These are phyloP conservation scores for Aphanocladium album DNA, from an alignment of 2,329 filamentous ascomycete species.

Conservation along the genomic window DNA sequence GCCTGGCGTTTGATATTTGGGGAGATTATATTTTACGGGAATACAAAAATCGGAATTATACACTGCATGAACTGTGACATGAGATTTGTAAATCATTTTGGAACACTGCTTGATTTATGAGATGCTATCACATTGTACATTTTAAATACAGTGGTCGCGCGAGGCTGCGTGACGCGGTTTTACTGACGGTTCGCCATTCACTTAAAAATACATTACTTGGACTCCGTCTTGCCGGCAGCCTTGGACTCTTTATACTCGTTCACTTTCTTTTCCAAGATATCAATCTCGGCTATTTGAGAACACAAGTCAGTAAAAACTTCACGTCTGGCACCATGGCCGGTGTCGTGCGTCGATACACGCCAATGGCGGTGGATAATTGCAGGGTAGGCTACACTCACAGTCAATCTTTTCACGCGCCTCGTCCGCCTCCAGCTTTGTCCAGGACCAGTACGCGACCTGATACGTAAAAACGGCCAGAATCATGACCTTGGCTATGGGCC, in stretches of 20 bases:
- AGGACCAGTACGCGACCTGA: constrained; percentile 69
- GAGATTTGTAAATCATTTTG: background rate
- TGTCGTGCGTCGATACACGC: no score
- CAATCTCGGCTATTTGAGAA: background rate
- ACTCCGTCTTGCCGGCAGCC: background rate
- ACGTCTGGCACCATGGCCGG: no score
- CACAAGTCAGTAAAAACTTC: background rate
- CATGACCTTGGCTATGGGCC: constrained; percentile 68
- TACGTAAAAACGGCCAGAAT: constrained; percentile 73
- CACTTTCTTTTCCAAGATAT: constrained; percentile 9
- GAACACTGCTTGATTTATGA: background rate
- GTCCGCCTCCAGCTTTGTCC: constrained; percentile 68
- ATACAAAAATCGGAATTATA: background rate
- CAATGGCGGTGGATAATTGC: background rate
- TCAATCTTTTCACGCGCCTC: constrained; percentile 58
- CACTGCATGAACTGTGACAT: background rate
- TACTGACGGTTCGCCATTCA: background rate
- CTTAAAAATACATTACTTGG: background rate
- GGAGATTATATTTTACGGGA: background rate
- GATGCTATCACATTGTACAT: background rate
- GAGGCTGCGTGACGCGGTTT: background rate
- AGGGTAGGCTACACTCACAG: constrained; percentile 35
- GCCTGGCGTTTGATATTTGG: background rate
- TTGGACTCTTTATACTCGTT: constrained; percentile 12
- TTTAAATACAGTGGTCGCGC: background rate